A percentile compares a stretch with the other conserved stretches of the same genome.
Conservation (phyloP, 306 rosid species). For the Mucuna pruriens region DNA sequence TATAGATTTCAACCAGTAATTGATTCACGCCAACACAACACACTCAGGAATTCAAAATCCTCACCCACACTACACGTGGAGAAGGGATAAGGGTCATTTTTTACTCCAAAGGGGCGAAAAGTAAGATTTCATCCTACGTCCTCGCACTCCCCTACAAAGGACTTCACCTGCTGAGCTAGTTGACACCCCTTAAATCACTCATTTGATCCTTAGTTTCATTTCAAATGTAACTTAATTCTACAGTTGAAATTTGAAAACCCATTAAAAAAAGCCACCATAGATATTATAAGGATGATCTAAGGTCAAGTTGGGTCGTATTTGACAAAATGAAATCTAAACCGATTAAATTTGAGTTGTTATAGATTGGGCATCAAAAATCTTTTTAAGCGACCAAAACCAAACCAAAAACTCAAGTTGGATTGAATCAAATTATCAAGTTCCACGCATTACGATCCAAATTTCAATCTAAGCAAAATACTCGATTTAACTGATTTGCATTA, state of each 20-base stretch:
- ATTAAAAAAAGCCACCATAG: background rate
- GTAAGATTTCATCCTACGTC: background rate
- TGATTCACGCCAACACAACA: background rate
- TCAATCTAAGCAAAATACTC: background rate
- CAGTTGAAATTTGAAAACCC: background rate
- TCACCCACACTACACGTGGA: background rate
- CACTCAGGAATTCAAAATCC: background rate
- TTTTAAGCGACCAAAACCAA: background rate
- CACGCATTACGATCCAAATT: background rate
- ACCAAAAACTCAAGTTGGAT: background rate
- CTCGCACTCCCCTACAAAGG: background rate
- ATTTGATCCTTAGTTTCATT: conserved; percentile 3
- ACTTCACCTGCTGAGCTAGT: conserved; percentile 6
- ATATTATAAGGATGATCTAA: background rate
- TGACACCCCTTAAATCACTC: background rate
- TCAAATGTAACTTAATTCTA: conserved; percentile 3
- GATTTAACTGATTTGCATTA: background rate
- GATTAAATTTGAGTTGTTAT: background rate
- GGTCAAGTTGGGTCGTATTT: background rate
- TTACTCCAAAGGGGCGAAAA: background rate
- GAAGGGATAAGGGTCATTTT: background rate
- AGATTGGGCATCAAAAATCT: background rate
- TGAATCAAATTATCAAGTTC: background rate
- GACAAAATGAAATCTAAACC: too few species aligned
- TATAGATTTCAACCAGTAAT: background rate